phyloP scores from a whole-genome alignment of 2,329 filamentous ascomycete genomes.

The Grosmannia clavigera region DNA sequence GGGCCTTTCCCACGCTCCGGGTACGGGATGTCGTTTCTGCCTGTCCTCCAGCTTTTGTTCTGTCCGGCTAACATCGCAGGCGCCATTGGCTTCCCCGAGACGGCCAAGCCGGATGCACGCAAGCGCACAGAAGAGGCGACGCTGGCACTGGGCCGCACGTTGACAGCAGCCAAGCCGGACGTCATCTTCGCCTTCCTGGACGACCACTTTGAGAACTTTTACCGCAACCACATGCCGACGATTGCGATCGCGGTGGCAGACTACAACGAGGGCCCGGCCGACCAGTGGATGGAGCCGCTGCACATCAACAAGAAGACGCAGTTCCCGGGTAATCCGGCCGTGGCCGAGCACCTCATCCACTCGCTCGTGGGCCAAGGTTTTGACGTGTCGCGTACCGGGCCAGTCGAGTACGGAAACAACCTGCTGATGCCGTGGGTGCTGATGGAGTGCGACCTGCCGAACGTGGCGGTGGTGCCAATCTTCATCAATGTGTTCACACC shows the following conservation, averaged over 20 bases:
- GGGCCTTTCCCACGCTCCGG: constrained; percentile 9
- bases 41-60: background rate
- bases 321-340: constrained; percentile 8
- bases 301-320: constrained; percentile 8
- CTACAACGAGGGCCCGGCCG: constrained; percentile 8
- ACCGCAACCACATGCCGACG: constrained; percentile 11
- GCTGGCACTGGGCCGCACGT: constrained; percentile 7
- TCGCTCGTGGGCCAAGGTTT: constrained; percentile 10
- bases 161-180: constrained; percentile 9
- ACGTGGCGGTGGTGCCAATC: constrained; percentile 7
- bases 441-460: constrained; percentile 9
- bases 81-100: constrained; percentile 12
- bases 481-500: constrained; percentile 11
- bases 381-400: constrained; percentile 9
- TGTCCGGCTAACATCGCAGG: background rate
- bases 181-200: constrained; percentile 11
- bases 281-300: constrained; percentile 12
- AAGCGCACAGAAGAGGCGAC: constrained; percentile 10
- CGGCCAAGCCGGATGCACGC: constrained; percentile 9
- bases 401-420: constrained; percentile 10
- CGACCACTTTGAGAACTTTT: constrained; percentile 12
- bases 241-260: constrained; percentile 10
- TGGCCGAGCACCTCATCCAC: constrained; percentile 10
- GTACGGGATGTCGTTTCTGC: background rate
- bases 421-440: constrained; percentile 11